Conservation (phyloP, 257 asterid species). For the Leonotis leonurus region DNA sequence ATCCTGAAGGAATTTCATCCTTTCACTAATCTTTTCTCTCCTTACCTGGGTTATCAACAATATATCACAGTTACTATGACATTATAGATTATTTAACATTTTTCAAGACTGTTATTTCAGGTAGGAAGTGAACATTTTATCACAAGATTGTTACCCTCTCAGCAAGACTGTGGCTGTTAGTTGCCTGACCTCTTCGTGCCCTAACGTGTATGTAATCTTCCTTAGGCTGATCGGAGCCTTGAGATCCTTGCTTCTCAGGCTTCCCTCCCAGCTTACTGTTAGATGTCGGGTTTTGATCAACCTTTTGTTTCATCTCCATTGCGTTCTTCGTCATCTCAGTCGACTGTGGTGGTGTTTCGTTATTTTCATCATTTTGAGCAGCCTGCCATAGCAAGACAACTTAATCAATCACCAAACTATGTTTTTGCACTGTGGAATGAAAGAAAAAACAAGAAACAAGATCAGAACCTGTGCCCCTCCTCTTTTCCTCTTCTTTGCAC, state of each 20-base stretch:
- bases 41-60: conserved; percentile 61
- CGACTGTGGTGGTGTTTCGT: conserved; percentile 29
- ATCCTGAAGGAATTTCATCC: conserved; percentile 99
- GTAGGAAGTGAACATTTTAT: too few species aligned
- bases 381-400: conserved; percentile 33
- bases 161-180: conserved; percentile 98
- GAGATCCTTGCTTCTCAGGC: conserved; percentile 56
- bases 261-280: conserved; percentile 51
- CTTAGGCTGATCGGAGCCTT: conserved; percentile 69
- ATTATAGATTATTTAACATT: too few species aligned
- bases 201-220: conserved; percentile 80
- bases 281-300: conserved; percentile 35
- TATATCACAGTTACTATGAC: too few species aligned
- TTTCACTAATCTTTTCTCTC: conserved; percentile 96
- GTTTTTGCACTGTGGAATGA: background rate
- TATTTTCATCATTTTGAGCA: conserved; percentile 32
- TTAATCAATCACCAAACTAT: background rate
- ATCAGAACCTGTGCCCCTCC: conserved; percentile 50
- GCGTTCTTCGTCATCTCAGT: conserved; percentile 33
- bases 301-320: conserved; percentile 38
- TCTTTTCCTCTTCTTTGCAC: conserved; percentile 73
- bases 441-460: background rate
- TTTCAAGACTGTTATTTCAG: too few species aligned
- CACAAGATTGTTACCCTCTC: conserved; percentile 60
- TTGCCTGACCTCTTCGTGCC: conserved; percentile 94